These are phyloP conservation scores for Acidomyces sp. DNA, from an alignment of 495 filamentous ascomycete genomes.

Conservation along the genomic window DNA sequence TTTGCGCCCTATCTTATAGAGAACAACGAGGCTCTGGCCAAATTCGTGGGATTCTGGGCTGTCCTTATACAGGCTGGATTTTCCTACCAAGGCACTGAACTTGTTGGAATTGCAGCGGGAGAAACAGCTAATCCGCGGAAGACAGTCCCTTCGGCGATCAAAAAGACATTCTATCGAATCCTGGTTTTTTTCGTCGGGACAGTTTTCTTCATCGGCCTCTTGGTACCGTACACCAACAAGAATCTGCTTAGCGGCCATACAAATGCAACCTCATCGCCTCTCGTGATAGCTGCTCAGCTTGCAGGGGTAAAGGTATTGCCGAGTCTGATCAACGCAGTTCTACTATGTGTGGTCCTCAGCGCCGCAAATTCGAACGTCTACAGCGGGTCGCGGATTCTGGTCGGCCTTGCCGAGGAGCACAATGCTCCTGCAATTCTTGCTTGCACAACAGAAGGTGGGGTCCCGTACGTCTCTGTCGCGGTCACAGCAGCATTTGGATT, in stretches of 20 bases:
- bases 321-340: constrained; percentile 63
- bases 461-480: constrained; percentile 47
- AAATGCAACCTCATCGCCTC: constrained; percentile 54
- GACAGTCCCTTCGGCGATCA: constrained; percentile 64
- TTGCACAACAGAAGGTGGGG: constrained; percentile 41
- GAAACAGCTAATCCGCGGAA: constrained; percentile 67
- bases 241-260: constrained; percentile 32
- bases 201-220: constrained; percentile 45
- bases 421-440: constrained; percentile 50
- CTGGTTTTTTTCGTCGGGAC: constrained; percentile 62
- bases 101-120: constrained; percentile 61
- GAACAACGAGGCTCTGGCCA: constrained; percentile 17
- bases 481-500: constrained; percentile 42
- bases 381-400: constrained; percentile 66
- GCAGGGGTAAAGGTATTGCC: constrained; percentile 54
- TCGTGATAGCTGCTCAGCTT: constrained; percentile 48
- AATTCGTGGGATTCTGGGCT: constrained; percentile 28
- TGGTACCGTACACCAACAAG: constrained; percentile 32
- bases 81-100: constrained; percentile 48
- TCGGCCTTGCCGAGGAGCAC: constrained; percentile 51
- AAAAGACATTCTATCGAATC: constrained; percentile 75
- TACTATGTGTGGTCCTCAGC: constrained; percentile 53
- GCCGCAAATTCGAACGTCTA: constrained; percentile 71
- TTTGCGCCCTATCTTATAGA: constrained; percentile 34
- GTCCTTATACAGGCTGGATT: constrained; percentile 30